A percentile compares a stretch with the other conserved stretches of the same genome.
These are phyloP conservation scores for Umbelopsis sp. DNA, from an alignment of 192 early-diverging fungal species.

Conservation along the genomic window DNA sequence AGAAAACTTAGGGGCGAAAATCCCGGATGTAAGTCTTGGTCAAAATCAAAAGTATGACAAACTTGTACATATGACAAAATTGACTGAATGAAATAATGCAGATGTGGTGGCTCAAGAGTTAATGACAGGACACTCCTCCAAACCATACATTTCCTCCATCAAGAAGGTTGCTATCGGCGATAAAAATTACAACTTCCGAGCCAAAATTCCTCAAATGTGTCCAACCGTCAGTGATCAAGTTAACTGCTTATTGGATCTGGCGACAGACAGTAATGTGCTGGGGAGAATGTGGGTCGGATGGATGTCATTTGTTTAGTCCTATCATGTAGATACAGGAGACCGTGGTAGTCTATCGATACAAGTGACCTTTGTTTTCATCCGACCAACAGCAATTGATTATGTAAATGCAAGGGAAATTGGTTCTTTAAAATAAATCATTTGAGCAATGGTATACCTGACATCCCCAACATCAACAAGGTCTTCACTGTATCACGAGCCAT, in stretches of 20 bases:
- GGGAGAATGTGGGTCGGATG: conserved; percentile 72
- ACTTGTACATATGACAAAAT: not conserved
- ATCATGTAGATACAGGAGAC: too few species aligned
- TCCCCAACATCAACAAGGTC: too few species aligned
- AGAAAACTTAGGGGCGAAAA: conserved; percentile 73
- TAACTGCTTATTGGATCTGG: conserved; percentile 72
- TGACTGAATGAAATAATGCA: conserved; percentile 1
- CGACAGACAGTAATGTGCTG: conserved; percentile 70
- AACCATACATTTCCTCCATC: conserved; percentile 50
- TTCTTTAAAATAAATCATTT: too few species aligned
- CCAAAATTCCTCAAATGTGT: conserved; percentile 46
- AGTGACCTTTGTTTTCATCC: too few species aligned
- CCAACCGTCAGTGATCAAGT: conserved; percentile 63
- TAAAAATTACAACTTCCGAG: conserved; percentile 43
- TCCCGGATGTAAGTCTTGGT: conserved; percentile 55
- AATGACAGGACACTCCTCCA: conserved; percentile 59
- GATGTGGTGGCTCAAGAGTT: conserved; percentile 60
- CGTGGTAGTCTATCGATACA: too few species aligned
- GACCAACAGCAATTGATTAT: too few species aligned
- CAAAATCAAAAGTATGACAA: not conserved
- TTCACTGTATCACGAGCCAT: too few species aligned
- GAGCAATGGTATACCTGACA: too few species aligned
- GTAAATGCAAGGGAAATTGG: too few species aligned
- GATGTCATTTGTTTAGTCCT: conserved; percentile 52
- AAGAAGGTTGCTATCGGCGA: conserved; percentile 56